Evolutionary conservation across 2,329 filamentous ascomycete genomes (phyloP).

Genomic region (Venturia nashicola): DNA sequence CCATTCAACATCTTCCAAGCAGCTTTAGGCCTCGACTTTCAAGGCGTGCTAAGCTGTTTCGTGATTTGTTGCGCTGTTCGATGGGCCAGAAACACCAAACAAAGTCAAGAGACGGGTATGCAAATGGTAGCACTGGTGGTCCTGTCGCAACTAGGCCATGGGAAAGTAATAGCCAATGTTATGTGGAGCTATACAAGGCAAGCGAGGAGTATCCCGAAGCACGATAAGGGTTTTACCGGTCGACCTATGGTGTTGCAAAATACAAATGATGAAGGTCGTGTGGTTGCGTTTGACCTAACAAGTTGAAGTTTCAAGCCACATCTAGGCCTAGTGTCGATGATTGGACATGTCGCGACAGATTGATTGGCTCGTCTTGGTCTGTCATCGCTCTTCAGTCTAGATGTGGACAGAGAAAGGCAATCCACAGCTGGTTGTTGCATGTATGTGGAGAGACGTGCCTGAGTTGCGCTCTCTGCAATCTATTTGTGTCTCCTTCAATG

Average conservation of each 20-base stretch:
- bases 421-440: background rate
- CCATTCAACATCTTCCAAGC: background rate
- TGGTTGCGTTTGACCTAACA: background rate
- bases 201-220: background rate
- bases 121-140: background rate
- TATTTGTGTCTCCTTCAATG: background rate
- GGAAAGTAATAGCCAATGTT: background rate
- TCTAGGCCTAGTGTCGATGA: background rate
- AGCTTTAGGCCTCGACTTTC: background rate
- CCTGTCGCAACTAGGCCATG: background rate
- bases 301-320: constrained; percentile 1
- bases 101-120: background rate
- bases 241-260: background rate
- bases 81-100: background rate
- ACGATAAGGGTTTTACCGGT: background rate
- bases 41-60: background rate
- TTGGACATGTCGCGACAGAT: background rate
- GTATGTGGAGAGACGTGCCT: background rate
- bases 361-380: background rate
- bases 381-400: background rate
- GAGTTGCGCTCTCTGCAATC: background rate
- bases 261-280: background rate
- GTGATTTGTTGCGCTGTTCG: background rate
- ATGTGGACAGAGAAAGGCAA: background rate
- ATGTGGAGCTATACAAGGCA: background rate